Evolutionary conservation across 2,329 filamentous ascomycete species (phyloP), one percentile per base, ranked within the genome.

Genomic region (Fulvia fulva): DNA sequence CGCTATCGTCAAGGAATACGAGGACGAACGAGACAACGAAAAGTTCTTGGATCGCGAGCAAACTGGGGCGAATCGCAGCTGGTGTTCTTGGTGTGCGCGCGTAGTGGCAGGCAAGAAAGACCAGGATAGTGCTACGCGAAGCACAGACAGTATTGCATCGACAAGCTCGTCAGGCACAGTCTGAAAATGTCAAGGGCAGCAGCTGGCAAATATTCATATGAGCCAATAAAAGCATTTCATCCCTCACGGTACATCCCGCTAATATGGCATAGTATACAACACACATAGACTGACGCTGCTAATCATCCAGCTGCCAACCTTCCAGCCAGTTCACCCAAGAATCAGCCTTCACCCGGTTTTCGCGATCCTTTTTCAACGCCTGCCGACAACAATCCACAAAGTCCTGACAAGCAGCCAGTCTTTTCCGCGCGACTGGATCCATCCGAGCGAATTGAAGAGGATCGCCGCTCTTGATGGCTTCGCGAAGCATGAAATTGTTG

Each of bases 21-120:
- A 90, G 63, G 90, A 93, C 69, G 90, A 95, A 74, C 81, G 83
- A 56, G 82, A 82, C 34, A 80, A 81, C 7, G 85, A 84, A 4
- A 80, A 81, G 57, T 87, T 88, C 64, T 77, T 97, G 25, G 80
- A 81, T 78, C 37, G 87, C 23, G 93, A 97, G 74, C 81, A 87
- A 55, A 78, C 78, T 14, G 89, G 90, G 0, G 74, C 76, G 51
- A 80, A 85, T 57, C 82, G 92, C 60, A 91, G 89, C 70, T 96
- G 91, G 90, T 97, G 92, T 73, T 90, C 89, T 0, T 97, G 93
- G 92, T 97, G 93, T 73, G 85, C 81, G 73, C 81, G 91, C 60
- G 67, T 72, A 11, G 59, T 70, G 7, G 57, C 57, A 4, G 64
- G 68, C 1, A 70, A 68, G 58, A 71, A 70, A 46, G 68, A 71